Percentiles rank a stretch among this genome's conserved stretches.
Conservation (phyloP, 2,329 filamentous ascomycete genomes). For the Grosmannia huntii region DNA sequence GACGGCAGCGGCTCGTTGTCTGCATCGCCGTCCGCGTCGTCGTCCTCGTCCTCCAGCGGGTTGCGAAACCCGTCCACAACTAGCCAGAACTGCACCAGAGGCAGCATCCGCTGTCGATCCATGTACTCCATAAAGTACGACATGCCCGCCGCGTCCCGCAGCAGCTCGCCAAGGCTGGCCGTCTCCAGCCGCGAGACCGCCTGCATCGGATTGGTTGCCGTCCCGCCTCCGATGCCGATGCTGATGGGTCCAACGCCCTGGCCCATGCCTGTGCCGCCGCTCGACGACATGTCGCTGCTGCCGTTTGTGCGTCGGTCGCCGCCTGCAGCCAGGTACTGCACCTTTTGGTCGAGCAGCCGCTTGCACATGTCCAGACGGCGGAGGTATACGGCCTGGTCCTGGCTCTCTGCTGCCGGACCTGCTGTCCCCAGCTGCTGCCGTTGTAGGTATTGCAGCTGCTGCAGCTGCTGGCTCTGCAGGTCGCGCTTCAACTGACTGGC, state of each 20-base stretch:
- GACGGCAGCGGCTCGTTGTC: conserved; percentile 52
- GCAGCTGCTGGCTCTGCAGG: conserved; percentile 45
- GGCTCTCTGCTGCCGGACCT: conserved; percentile 16
- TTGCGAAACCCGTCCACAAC: conserved; percentile 95
- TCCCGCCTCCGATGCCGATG: neutral
- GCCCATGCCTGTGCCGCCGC: neutral
- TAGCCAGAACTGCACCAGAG: conserved; percentile 93
- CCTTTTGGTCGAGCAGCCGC: conserved; percentile 76
- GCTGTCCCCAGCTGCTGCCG: neutral
- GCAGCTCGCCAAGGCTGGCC: conserved; percentile 68
- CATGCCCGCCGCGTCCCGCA: conserved; percentile 77
- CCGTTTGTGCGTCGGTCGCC: conserved; percentile 23
- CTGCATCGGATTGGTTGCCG: conserved; percentile 10
- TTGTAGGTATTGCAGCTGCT: neutral
- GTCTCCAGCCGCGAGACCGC: conserved; percentile 56
- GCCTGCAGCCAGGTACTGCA: conserved; percentile 64
- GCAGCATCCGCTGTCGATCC: conserved; percentile 80
- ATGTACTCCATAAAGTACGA: conserved; percentile 99
- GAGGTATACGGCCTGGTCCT: conserved; percentile 68
- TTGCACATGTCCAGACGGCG: conserved; percentile 87
- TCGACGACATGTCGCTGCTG: neutral
- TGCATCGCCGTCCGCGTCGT: conserved; percentile 56
- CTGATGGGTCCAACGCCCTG: neutral
- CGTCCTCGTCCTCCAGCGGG: conserved; percentile 75
- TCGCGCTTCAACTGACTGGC: conserved; percentile 85